Evolutionary conservation across 352 stramenopile genomes (phyloP).

Genomic region (Peronospora destructor): DNA sequence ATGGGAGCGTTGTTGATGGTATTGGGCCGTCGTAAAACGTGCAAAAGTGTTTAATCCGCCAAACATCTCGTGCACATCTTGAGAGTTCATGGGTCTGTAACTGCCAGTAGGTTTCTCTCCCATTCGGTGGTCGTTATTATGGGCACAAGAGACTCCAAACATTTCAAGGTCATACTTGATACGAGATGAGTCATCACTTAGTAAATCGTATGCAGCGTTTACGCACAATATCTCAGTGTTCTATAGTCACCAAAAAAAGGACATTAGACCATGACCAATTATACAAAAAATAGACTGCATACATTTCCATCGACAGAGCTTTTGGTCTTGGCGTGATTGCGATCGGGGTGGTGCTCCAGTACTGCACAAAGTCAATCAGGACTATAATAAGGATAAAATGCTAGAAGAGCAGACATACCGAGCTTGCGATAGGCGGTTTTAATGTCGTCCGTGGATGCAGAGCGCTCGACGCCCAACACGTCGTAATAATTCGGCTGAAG

Average conservation of each 20-base stretch:
- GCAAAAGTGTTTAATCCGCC: slow-evolving; percentile 61
- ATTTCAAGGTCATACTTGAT: slow-evolving; percentile 67
- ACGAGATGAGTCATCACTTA: slow-evolving; percentile 42
- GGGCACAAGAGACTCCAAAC: slow-evolving; percentile 50
- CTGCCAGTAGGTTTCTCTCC: slow-evolving; percentile 12
- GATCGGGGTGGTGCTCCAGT: slow-evolving; percentile 67
- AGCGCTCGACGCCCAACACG: slow-evolving; percentile 54
- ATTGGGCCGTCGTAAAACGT: slow-evolving; percentile 73
- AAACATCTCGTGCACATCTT: slow-evolving; percentile 74
- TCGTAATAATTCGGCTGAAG: slow-evolving; percentile 49
- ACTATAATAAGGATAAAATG: background rate
- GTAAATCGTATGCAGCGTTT: slow-evolving; percentile 66
- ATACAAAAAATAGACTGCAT: background rate
- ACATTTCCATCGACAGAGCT: slow-evolving; percentile 28
- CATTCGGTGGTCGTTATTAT: slow-evolving; percentile 30
- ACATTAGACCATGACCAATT: slow-evolving; percentile 1
- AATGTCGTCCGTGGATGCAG: slow-evolving; percentile 61
- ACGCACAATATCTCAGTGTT: slow-evolving; percentile 55
- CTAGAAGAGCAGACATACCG: slow-evolving; percentile 23
- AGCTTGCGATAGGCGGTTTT: slow-evolving; percentile 73
- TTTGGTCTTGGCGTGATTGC: slow-evolving; percentile 31
- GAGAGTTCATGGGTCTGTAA: slow-evolving; percentile 64
- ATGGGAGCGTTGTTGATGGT: slow-evolving; percentile 48
- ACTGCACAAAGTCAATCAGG: slow-evolving; percentile 24
- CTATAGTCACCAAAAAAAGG: slow-evolving; percentile 9